phyloP scores from a whole-genome alignment of 2,329 filamentous ascomycete species.

The Alternaria novae-zelandiae region DNA sequence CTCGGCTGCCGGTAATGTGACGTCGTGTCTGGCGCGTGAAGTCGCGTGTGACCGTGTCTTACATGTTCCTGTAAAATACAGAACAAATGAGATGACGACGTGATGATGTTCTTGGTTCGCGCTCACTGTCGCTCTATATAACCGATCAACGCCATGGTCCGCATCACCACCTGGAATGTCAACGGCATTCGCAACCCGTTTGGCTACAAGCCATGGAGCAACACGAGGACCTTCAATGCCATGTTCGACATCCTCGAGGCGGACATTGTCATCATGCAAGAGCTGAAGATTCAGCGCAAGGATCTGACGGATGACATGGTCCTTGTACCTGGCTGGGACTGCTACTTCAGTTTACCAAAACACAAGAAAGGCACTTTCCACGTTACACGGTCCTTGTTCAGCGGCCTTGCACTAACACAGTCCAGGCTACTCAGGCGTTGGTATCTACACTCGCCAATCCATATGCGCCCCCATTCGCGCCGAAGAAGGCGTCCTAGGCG shows the following conservation, averaged over 20 bases:
- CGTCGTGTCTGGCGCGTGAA: slow-evolving; percentile 26
- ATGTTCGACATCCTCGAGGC: slow-evolving; percentile 96
- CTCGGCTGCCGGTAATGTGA: slow-evolving; percentile 26
- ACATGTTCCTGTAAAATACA: neutral
- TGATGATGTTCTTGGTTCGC: slow-evolving; percentile 10
- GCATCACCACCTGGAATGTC: slow-evolving; percentile 71
- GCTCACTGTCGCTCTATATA: slow-evolving; percentile 11
- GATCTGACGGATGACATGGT: slow-evolving; percentile 96
- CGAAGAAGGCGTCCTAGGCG: slow-evolving; percentile 90
- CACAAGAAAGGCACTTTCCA: slow-evolving; percentile 79
- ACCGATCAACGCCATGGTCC: slow-evolving; percentile 60
- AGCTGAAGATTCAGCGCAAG: slow-evolving; percentile 94
- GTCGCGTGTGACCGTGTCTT: slow-evolving; percentile 12
- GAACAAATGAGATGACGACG: neutral
- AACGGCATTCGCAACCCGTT: slow-evolving; percentile 63
- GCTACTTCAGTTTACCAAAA: slow-evolving; percentile 90
- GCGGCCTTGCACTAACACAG: slow-evolving; percentile 17
- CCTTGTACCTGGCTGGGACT: slow-evolving; percentile 91
- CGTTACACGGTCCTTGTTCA: neutral
- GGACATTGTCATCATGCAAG: slow-evolving; percentile 94
- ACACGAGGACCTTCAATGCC: slow-evolving; percentile 57
- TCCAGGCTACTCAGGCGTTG: slow-evolving; percentile 91
- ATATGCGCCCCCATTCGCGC: slow-evolving; percentile 85
- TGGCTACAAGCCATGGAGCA: slow-evolving; percentile 60
- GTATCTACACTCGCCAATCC: slow-evolving; percentile 89